phyloP scores from a whole-genome alignment of 768 basidiomycete species.

The Mycena chlorophos region DNA sequence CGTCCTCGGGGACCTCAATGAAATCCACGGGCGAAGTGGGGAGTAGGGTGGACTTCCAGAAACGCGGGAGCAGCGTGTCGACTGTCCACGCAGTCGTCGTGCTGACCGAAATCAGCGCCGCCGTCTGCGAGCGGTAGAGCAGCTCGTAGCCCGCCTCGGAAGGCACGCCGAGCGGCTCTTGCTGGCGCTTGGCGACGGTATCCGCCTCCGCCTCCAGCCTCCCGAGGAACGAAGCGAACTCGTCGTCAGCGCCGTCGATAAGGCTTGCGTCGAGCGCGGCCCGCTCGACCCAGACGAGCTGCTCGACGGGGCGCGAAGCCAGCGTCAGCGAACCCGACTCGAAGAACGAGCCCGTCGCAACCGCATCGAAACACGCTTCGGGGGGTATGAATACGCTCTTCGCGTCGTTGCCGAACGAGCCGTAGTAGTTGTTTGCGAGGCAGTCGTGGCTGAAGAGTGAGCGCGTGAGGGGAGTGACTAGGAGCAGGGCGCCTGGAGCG shows the following conservation, averaged over 20 bases:
- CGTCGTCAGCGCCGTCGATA: conserved; percentile 30
- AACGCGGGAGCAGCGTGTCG: conserved; percentile 65
- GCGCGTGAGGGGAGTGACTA: conserved; percentile 47
- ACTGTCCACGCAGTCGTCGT: conserved; percentile 43
- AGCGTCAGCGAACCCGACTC: conserved; percentile 29
- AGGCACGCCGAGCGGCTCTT: conserved; percentile 9
- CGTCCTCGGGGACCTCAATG: conserved; percentile 56
- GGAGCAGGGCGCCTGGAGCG: conserved; percentile 33
- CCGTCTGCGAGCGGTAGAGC: conserved; percentile 43
- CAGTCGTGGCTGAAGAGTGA: conserved; percentile 46
- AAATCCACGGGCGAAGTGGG: conserved; percentile 49
- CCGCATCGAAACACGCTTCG: conserved; percentile 40
- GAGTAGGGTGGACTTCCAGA: conserved; percentile 70
- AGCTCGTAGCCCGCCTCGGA: conserved; percentile 31
- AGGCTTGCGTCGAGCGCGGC: conserved; percentile 50
- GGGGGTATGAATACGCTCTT: conserved; percentile 51
- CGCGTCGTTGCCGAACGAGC: conserved; percentile 43
- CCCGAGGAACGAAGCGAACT: conserved; percentile 39
- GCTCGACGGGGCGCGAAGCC: conserved; percentile 30
- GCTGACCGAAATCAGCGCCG: conserved; percentile 54
- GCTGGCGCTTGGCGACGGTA: conserved; percentile 8
- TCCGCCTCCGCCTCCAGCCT: conserved; percentile 24
- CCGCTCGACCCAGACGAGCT: conserved; percentile 65
- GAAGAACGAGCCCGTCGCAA: conserved; percentile 29
- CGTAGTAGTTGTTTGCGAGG: conserved; percentile 52